Conservation (phyloP, 1,139 yeast species). For the Schwanniomyces etchellsii region DNA sequence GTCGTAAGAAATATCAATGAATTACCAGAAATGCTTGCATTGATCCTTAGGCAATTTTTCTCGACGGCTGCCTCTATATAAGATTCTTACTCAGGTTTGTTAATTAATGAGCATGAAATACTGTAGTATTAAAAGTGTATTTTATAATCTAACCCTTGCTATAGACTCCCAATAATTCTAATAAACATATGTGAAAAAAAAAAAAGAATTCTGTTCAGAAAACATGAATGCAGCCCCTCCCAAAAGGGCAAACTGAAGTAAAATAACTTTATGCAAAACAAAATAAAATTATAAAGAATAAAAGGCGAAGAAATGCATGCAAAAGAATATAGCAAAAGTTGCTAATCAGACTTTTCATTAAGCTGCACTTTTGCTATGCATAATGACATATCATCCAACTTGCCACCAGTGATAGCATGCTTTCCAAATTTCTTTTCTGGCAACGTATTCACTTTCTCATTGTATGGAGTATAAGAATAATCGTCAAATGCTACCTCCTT, state of each 20-base stretch:
- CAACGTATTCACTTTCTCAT: constrained; percentile 44
- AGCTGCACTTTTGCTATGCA: constrained; percentile 42
- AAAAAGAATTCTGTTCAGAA: no score
- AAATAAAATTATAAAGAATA: not conserved
- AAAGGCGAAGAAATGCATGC: no score
- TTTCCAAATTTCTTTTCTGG: constrained; percentile 27
- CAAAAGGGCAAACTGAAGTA: no score
- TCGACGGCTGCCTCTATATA: constrained; percentile 46
- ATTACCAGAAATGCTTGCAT: constrained; percentile 85
- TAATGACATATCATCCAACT: constrained; percentile 51
- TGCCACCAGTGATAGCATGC: constrained; percentile 45
- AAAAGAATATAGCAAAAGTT: not conserved
- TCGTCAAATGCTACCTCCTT: constrained; percentile 51
- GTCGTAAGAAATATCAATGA: constrained; percentile 86
- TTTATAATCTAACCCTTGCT: no score
- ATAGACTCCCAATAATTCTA: no score
- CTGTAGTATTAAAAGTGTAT: constrained; percentile 1
- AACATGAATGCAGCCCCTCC: no score
- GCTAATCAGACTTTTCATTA: constrained; percentile 9
- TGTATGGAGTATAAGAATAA: constrained; percentile 50
- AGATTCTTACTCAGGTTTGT: constrained; percentile 4
- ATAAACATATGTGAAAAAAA: no score
- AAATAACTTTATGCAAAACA: no score
- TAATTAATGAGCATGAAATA: constrained; percentile 1
- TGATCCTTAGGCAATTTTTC: constrained; percentile 88